These are phyloP conservation scores for Komagataea norvegica DNA, from an alignment of 1,139 yeast species.

Conservation along the genomic window DNA sequence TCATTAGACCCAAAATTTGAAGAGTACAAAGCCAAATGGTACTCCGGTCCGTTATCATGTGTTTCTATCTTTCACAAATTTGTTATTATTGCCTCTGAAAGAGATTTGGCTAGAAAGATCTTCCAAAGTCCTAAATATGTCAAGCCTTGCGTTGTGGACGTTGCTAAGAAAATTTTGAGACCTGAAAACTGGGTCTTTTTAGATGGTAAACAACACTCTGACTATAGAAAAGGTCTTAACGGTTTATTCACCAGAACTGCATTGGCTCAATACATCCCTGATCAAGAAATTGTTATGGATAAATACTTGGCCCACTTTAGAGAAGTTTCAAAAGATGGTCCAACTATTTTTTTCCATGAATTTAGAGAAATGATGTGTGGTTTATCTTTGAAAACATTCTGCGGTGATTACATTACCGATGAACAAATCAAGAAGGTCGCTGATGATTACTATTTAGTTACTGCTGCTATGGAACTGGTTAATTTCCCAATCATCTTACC, in stretches of 20 bases:
- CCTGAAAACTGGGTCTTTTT: conserved; percentile 97
- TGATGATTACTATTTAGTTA: conserved; percentile 84
- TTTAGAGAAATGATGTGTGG: conserved; percentile 97
- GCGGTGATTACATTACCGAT: conserved; percentile 91
- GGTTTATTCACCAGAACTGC: conserved; percentile 86
- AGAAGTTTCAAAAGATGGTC: conserved; percentile 52
- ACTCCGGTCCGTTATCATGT: conserved; percentile 88
- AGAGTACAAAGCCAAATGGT: conserved; percentile 90
- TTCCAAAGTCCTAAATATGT: conserved; percentile 81
- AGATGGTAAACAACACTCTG: conserved; percentile 93
- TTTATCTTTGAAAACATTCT: conserved; percentile 83
- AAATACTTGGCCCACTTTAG: conserved; percentile 65
- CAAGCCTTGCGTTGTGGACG: conserved; percentile 97
- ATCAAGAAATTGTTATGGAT: conserved; percentile 80
- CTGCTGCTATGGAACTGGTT: conserved; percentile 94
- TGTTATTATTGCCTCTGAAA: conserved; percentile 87
- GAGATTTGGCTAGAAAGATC: conserved; percentile 88
- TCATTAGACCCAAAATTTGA: conserved; percentile 95
- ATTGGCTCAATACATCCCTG: conserved; percentile 75
- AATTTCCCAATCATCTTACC: conserved; percentile 96
- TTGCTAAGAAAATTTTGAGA: conserved; percentile 85
- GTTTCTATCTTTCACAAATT: conserved; percentile 97
- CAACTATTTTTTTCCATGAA: conserved; percentile 79
- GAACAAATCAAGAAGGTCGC: conserved; percentile 84
- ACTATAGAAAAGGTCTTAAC: conserved; percentile 85